Conservation (phyloP, 441 rosid species). For the Pelargonium cotyledonis region DNA sequence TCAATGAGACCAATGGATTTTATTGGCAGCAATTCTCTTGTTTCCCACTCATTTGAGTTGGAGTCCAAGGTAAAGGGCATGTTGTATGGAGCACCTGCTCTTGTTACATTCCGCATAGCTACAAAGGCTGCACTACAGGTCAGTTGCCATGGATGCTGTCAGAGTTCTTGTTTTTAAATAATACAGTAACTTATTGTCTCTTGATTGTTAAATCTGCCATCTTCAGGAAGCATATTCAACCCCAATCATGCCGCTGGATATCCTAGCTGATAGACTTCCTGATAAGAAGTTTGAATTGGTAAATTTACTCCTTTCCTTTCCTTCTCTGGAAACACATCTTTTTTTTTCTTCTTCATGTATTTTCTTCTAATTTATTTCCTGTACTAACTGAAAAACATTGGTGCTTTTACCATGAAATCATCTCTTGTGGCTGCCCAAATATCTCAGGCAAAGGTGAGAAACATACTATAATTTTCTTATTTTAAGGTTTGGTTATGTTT, state of each 20-base stretch:
- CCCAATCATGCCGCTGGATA: slow-evolving; percentile 70
- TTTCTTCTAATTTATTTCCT: not conserved
- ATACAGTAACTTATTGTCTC: slow-evolving; percentile 9
- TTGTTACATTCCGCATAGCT: slow-evolving; percentile 82
- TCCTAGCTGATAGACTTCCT: slow-evolving; percentile 76
- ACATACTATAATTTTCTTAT: not conserved
- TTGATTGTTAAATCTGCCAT: slow-evolving; percentile 4
- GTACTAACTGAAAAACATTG: not conserved
- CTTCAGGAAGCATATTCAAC: slow-evolving; percentile 70
- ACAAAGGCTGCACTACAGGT: slow-evolving; percentile 87
- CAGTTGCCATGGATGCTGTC: not conserved
- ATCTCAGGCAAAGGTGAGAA: slow-evolving; percentile 79
- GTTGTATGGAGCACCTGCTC: slow-evolving; percentile 77
- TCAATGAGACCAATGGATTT: not conserved
- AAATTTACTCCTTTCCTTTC: slow-evolving; percentile 21
- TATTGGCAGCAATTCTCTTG: slow-evolving; percentile 58
- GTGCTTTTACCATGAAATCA: slow-evolving; percentile 16
- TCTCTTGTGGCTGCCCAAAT: slow-evolving; percentile 22
- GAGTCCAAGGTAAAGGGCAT: slow-evolving; percentile 74
- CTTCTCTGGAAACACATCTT: not conserved
- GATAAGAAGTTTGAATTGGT: slow-evolving; percentile 66
- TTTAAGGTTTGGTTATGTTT: not conserved
- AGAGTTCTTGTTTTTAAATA: not conserved
- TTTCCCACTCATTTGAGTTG: slow-evolving; percentile 76
- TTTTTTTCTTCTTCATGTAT: not conserved